These are phyloP conservation scores for Apiospora marii DNA, from an alignment of 2,329 filamentous ascomycete species.

Conservation along the genomic window DNA sequence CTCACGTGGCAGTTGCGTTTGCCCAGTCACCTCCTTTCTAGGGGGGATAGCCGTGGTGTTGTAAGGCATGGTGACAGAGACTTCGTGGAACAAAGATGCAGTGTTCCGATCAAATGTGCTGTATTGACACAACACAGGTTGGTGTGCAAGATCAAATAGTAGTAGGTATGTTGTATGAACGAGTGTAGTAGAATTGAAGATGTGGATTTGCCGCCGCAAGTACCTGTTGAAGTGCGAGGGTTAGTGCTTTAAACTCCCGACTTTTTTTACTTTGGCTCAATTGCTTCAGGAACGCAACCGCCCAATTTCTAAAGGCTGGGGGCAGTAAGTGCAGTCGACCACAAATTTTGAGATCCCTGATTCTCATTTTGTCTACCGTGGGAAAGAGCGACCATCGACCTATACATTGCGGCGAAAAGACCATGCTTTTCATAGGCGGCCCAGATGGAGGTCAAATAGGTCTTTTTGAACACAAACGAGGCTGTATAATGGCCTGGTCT, in stretches of 20 bases:
- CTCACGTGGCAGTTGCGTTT: slow-evolving; percentile 85
- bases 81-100: background rate
- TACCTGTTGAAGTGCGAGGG: background rate
- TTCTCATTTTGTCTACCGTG: background rate
- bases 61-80: slow-evolving; percentile 75
- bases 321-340: background rate
- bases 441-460: background rate
- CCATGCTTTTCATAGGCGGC: background rate
- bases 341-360: background rate
- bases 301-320: background rate
- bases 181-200: background rate
- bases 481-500: background rate
- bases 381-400: background rate
- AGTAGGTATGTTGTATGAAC: background rate
- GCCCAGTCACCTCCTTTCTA: slow-evolving; percentile 82
- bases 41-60: slow-evolving; percentile 86
- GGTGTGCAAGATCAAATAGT: background rate
- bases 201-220: background rate
- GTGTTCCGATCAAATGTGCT: background rate
- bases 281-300: background rate
- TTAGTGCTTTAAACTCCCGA: background rate
- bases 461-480: background rate
- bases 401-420: background rate
- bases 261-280: background rate
- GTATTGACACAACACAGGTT: background rate